Evolutionary conservation across 352 stramenopile genomes (phyloP).

Genomic region (Phytophthora cajani): DNA sequence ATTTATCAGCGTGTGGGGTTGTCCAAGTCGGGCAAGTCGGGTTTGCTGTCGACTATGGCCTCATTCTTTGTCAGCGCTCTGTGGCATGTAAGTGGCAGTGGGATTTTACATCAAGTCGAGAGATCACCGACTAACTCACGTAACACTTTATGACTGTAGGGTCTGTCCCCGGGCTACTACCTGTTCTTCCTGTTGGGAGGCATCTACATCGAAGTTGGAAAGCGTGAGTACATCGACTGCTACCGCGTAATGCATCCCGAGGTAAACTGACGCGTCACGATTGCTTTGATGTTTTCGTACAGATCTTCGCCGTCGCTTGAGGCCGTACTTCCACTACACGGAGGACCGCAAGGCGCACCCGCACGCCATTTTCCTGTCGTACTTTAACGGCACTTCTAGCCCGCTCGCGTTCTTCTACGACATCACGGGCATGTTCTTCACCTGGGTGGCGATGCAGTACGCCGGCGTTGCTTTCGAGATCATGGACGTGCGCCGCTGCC

Average conservation of each 20-base stretch:
- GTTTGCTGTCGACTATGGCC: slow-evolving; percentile 73
- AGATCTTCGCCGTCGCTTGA: slow-evolving; percentile 78
- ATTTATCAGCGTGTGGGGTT: slow-evolving; percentile 87
- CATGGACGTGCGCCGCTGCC: slow-evolving; percentile 74
- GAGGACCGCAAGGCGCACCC: slow-evolving; percentile 81
- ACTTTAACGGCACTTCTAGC: slow-evolving; percentile 77
- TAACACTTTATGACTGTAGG: slow-evolving; percentile 41
- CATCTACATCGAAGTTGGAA: slow-evolving; percentile 89
- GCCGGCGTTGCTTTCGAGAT: slow-evolving; percentile 87
- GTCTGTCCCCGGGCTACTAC: slow-evolving; percentile 88
- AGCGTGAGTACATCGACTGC: slow-evolving; percentile 47
- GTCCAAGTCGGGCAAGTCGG: slow-evolving; percentile 81
- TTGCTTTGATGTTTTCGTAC: not conserved
- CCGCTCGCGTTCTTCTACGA: slow-evolving; percentile 85
- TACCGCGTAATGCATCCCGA: not conserved
- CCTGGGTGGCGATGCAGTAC: slow-evolving; percentile 89
- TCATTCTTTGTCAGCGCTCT: slow-evolving; percentile 86
- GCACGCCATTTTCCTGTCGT: slow-evolving; percentile 82
- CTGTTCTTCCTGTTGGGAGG: slow-evolving; percentile 87
- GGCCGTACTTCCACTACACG: slow-evolving; percentile 87
- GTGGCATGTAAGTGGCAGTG: slow-evolving; percentile 72
- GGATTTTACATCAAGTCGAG: not conserved
- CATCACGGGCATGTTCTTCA: slow-evolving; percentile 68
- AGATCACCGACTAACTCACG: slow-evolving; percentile 14
- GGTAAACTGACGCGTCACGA: slow-evolving; percentile 5